Conservation (phyloP, 305 asterid species). For the Solanum hybrid region DNA sequence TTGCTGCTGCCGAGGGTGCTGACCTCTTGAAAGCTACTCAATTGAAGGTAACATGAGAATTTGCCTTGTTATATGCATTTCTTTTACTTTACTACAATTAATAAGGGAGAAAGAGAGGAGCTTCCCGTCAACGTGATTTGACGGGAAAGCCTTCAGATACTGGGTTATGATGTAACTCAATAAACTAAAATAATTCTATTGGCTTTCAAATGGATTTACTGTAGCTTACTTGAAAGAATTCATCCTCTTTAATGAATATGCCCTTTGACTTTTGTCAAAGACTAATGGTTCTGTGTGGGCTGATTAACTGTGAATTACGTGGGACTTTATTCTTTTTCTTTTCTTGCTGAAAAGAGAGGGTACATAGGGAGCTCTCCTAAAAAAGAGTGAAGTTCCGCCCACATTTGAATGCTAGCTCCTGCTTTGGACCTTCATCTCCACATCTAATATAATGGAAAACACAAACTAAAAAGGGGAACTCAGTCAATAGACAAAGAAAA, state of each 20-base stretch:
- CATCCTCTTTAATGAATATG: not conserved
- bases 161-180: not conserved
- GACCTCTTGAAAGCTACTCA: slow-evolving; percentile 94
- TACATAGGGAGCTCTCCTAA: not conserved
- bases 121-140: not conserved
- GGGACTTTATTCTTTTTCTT: not conserved
- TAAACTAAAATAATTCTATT: not conserved
- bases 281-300: not conserved
- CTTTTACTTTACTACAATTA: not conserved
- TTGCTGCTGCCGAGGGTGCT: slow-evolving; percentile 99
- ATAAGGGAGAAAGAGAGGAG: not conserved
- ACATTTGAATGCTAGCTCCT: not conserved
- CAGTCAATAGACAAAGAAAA: not conserved
- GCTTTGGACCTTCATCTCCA: not conserved
- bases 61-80: not conserved
- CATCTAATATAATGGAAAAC: not conserved
- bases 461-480: not conserved
- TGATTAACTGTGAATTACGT: not conserved
- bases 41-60: slow-evolving; percentile 56
- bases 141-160: not conserved
- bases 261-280: not conserved
- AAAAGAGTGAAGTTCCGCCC: not conserved
- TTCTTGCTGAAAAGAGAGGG: not conserved
- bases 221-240: not conserved
- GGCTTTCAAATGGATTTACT: not conserved